phyloP scores from a whole-genome alignment of 495 filamentous ascomycete species.

The Trichoderma virens region DNA sequence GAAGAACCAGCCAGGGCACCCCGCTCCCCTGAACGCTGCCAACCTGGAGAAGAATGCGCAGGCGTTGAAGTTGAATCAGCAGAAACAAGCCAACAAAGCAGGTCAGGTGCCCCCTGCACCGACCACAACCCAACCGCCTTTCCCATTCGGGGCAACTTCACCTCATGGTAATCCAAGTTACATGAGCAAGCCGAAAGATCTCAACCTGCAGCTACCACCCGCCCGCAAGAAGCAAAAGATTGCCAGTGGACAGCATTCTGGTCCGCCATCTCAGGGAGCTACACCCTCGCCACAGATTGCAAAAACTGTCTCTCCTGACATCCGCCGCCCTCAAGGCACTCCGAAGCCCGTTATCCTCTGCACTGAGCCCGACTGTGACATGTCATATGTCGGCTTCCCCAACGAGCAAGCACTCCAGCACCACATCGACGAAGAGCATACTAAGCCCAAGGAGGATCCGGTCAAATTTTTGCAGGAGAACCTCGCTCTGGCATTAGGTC shows the following conservation, averaged over 20 bases:
- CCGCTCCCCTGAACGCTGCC: slow-evolving; percentile 51
- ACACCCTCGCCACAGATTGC: slow-evolving; percentile 41
- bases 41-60: slow-evolving; percentile 63
- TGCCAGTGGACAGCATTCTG: slow-evolving; percentile 19
- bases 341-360: slow-evolving; percentile 36
- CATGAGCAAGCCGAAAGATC: slow-evolving; percentile 35
- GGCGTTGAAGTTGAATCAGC: slow-evolving; percentile 39
- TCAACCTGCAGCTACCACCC: slow-evolving; percentile 44
- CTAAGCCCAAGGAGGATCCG: slow-evolving; percentile 45
- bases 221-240: slow-evolving; percentile 47
- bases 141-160: slow-evolving; percentile 60
- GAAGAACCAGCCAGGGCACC: slow-evolving; percentile 31
- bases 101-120: slow-evolving; percentile 52
- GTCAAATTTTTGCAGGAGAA: slow-evolving; percentile 41
- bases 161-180: slow-evolving; percentile 63
- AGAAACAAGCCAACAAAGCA: slow-evolving; percentile 29
- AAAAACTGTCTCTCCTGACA: slow-evolving; percentile 31
- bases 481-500: slow-evolving; percentile 32
- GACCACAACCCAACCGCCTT: slow-evolving; percentile 56
- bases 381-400: slow-evolving; percentile 39
- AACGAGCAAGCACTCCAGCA: slow-evolving; percentile 43
- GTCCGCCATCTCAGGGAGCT: slow-evolving; percentile 19
- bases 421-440: slow-evolving; percentile 48
- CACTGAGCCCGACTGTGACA: slow-evolving; percentile 38
- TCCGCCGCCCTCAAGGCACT: slow-evolving; percentile 21